Conservation (phyloP, 1,139 yeast species). For the Saccharomyces hybrid region DNA sequence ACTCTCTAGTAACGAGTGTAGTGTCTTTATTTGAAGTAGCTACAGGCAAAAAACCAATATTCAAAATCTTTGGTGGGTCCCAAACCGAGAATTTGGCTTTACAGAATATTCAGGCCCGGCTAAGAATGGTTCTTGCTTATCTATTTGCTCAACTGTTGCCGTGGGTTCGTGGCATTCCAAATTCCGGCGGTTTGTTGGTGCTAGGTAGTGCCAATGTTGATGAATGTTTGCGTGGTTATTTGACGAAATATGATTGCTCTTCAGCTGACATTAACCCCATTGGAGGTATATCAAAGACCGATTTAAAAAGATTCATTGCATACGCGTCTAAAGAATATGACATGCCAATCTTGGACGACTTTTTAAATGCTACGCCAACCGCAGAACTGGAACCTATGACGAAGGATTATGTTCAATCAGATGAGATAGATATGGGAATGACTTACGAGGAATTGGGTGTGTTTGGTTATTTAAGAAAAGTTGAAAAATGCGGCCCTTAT, state of each 20-base stretch:
- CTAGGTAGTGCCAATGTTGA: constrained; percentile 97
- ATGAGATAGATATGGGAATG: constrained; percentile 97
- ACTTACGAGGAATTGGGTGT: constrained; percentile 86
- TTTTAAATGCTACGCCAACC: constrained; percentile 87
- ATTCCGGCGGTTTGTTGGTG: constrained; percentile 65
- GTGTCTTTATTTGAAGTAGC: constrained; percentile 74
- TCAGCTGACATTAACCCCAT: constrained; percentile 96
- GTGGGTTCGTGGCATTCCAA: constrained; percentile 70
- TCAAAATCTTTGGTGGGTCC: constrained; percentile 89
- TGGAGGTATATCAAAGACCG: constrained; percentile 94
- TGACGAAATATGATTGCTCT: constrained; percentile 94
- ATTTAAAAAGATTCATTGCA: constrained; percentile 72
- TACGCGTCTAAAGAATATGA: constrained; percentile 68
- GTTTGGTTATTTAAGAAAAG: constrained; percentile 87
- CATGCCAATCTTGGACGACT: constrained; percentile 68
- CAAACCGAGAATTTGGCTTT: constrained; percentile 84
- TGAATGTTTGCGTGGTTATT: constrained; percentile 88
- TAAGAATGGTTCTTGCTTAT: constrained; percentile 90
- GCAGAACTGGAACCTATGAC: constrained; percentile 98
- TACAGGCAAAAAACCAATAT: constrained; percentile 82
- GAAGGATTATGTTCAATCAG: constrained; percentile 83
- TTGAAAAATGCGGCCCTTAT: constrained; percentile 92
- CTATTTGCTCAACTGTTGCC: constrained; percentile 90
- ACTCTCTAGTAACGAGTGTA: constrained; percentile 66
- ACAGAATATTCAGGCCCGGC: constrained; percentile 91